Base-by-base conservation (phyloP, 2,329 filamentous ascomycete genomes). In the Pseudogymnoascus sp. region DNA sequence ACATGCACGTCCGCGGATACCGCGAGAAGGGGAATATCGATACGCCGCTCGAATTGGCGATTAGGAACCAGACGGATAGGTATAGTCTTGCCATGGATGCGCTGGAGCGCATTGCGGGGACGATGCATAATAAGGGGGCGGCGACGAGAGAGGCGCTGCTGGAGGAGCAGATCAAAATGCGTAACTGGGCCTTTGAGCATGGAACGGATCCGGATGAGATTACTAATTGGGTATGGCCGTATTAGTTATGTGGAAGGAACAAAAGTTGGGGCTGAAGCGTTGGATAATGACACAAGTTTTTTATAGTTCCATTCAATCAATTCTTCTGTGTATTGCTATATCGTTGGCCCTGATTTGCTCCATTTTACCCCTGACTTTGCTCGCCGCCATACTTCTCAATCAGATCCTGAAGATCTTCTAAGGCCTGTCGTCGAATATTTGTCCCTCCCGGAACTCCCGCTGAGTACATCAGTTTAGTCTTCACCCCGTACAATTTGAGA, bases 1-100 rank as follows among this genome's bases (percentile, higher is more conserved):
- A 89, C 73, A 74, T 92, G 64, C 85, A 89, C 68, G 89, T 92
- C n/a, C 80, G 86, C 33, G 89, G 89, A 1, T 92, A 92, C 78
- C 86, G 82, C 70, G 88, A 92, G 77, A 92, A 92, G 80, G 89
- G 89, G 54, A 92, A 92, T 72, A 92, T 92, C 67, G 87, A 92
- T 71, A 92, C 89, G 0, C 89, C 88, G 1, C 83, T 92, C 18
- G 88, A 91, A 74, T 77, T 92, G 65, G 88, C 88, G 28, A 89
- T 92, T 70, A 81, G 88, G 63, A 92, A 92, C 74, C 80, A 86
- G 68, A 89, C 88, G 0, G 89, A 92, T 74, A 81, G 89, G 28
- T 92, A 88, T 76, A 89, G 85, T 67, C 75, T 92, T 37, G 88
- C 89, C 8, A 90, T 92, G 63, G 84, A 88, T 68, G 89, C 88